Evolutionary conservation across 192 early-diverging fungal species (phyloP), one percentile per base, ranked within the genome.

Genomic region (Phycomyces blakesleeanus): DNA sequence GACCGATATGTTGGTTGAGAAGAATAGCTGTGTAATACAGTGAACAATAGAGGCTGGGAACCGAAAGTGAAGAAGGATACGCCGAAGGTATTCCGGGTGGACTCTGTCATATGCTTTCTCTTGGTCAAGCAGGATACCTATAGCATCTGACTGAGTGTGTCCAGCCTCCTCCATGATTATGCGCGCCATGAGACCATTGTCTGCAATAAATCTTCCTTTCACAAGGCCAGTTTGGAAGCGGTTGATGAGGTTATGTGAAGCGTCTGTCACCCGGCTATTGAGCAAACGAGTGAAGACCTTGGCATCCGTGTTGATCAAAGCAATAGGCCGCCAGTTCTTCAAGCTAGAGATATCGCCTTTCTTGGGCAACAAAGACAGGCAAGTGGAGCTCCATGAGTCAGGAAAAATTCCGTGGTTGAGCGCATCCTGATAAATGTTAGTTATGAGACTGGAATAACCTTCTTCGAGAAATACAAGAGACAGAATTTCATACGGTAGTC

Each of bases 361-460:
- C 41, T 72, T 76, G 18, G 26, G 52, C 3, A 72, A 55, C 6
- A 72, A 39, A 34, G 57, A 50, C 66, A 76, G 63, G 18, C 42
- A 29, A 5, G 74, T 69, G 18, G n/a, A 0, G 1, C n/a, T 15
- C 64, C 64, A 66, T 0, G 24, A 29, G 4, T 2, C 3, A 8
- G 56, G 64, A 24, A 66, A 37, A 22, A 34, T 20, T n/a, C 44
- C 47, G 20, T 41, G 10, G 6, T 18, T 20, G 10, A 51, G 27
- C 25, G 52, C 55, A 40, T 50, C 44, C 6, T 50, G 26, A 27
- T 50, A 60, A 12, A 60, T 14, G 25, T 47, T 2, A 49, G 6
- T 9, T 22, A n/a, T 34, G 10, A 56, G 39, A 9, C 11, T 8
- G 21, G 18, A 11, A 49, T 14, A 47, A n/a, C 1, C 3, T 8